phyloP scores from a whole-genome alignment of 257 asterid genomes.

The Leonotis leonurus region DNA sequence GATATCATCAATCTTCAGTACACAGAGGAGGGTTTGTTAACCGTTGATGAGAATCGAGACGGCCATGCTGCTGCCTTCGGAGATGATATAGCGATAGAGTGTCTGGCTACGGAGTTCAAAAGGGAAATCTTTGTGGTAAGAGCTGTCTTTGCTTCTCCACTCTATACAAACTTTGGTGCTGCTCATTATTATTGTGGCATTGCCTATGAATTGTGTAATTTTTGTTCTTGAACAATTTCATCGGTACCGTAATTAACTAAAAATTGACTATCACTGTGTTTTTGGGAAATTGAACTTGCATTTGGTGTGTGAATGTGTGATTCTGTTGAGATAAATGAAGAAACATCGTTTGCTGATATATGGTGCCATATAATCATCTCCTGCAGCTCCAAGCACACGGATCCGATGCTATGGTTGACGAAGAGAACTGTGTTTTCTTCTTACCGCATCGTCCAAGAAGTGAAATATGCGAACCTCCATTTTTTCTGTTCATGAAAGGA shows the following conservation, averaged over 20 bases:
- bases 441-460: constrained; percentile 85
- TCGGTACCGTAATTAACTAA: too few species aligned
- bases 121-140: constrained; percentile 94
- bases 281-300: neutral
- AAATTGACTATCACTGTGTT: too few species aligned
- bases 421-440: constrained; percentile 88
- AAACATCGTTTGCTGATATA: constrained; percentile 5
- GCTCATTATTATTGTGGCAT: neutral
- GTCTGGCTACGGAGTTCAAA: constrained; percentile 88
- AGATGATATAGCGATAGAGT: constrained; percentile 94
- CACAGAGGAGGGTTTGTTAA: constrained; percentile 84
- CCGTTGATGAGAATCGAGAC: constrained; percentile 74
- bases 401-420: constrained; percentile 96
- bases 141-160: neutral
- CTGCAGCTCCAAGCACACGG: constrained; percentile 95
- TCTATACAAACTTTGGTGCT: neutral
- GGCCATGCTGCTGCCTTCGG: constrained; percentile 96
- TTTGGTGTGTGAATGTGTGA: neutral
- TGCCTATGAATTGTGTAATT: neutral
- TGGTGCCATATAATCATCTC: neutral
- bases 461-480: constrained; percentile 75
- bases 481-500: constrained; percentile 97
- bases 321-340: neutral
- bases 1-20: constrained; percentile 87
- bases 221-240: neutral